These are phyloP conservation scores for Stachybotrys chartarum DNA, from an alignment of 2,329 filamentous ascomycete genomes.

Conservation along the genomic window DNA sequence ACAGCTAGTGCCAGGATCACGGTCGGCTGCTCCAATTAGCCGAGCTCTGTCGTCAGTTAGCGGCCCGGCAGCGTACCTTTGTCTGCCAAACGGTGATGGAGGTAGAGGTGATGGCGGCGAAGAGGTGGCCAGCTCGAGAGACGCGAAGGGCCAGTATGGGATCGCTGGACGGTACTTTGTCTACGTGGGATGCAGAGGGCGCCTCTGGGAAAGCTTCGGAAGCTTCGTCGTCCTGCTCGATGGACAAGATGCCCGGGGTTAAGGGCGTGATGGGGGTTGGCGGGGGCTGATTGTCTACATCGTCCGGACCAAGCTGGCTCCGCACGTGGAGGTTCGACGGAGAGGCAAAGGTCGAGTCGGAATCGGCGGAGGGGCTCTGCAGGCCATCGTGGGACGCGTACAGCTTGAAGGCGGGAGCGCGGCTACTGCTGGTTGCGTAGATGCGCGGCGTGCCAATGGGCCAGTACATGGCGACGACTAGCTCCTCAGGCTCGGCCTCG, in stretches of 20 bases:
- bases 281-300: conserved; percentile 24
- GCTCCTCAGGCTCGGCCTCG: conserved; percentile 9
- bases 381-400: conserved; percentile 57
- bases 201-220: conserved; percentile 13
- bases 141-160: conserved; percentile 68
- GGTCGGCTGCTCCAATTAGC: conserved; percentile 55
- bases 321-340: conserved; percentile 5
- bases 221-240: conserved; percentile 44
- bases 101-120: conserved; percentile 79
- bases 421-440: conserved; percentile 69
- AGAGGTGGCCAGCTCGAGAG: conserved; percentile 72
- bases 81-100: conserved; percentile 96
- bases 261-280: conserved; percentile 45
- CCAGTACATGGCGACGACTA: conserved; percentile 70
- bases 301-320: conserved; percentile 21
- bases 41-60: conserved; percentile 6
- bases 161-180: conserved; percentile 44
- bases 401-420: conserved; percentile 40
- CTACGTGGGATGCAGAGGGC: conserved; percentile 16
- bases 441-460: conserved; percentile 77
- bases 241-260: conserved; percentile 51
- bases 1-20: conserved; percentile 80
- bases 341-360: conserved; percentile 13
- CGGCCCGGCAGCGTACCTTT: conserved; percentile 52
- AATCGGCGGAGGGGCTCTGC: conserved; percentile 19